Evolutionary conservation across 1,284 basidiomycete species (phyloP).

Genomic region (Boletus austroedulis): DNA sequence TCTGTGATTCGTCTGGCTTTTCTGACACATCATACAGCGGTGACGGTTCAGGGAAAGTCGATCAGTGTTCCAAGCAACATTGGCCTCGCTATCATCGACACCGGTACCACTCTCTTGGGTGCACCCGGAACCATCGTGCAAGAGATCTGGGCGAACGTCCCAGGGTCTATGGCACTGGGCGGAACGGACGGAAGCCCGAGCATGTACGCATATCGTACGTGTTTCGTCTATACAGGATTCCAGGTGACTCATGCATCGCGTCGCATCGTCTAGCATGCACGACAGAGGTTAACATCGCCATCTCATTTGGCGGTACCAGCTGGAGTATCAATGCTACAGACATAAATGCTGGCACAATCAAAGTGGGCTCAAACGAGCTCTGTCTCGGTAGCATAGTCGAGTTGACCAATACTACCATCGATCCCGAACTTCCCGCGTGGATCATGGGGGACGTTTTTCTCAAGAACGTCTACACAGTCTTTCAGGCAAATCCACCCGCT

Average conservation of each 20-base stretch:
- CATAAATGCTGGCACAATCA: constrained; percentile 69
- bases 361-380: constrained; percentile 16
- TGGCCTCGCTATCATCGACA: constrained; percentile 61
- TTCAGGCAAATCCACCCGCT: constrained; percentile 41
- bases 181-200: too few species aligned
- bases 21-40: constrained; percentile 36
- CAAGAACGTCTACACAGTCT: constrained; percentile 54
- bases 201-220: constrained; percentile 63
- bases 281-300: constrained; percentile 44
- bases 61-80: constrained; percentile 44
- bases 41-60: constrained; percentile 53
- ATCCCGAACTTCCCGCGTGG: constrained; percentile 34
- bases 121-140: constrained; percentile 49
- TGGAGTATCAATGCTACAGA: constrained; percentile 69
- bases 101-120: constrained; percentile 70
- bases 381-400: constrained; percentile 67
- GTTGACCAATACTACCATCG: constrained; percentile 25
- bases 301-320: constrained; percentile 71
- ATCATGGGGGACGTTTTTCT: constrained; percentile 67
- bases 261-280: constrained; percentile 50
- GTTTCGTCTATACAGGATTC: background rate
- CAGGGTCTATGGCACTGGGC: constrained; percentile 40
- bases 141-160: constrained; percentile 55
- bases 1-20: background rate
- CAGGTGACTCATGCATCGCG: background rate